A percentile compares a stretch with the other conserved stretches of the same genome.
phyloP scores from a whole-genome alignment of 140 eudicot genomes.

The Ambrosia hybrid region DNA sequence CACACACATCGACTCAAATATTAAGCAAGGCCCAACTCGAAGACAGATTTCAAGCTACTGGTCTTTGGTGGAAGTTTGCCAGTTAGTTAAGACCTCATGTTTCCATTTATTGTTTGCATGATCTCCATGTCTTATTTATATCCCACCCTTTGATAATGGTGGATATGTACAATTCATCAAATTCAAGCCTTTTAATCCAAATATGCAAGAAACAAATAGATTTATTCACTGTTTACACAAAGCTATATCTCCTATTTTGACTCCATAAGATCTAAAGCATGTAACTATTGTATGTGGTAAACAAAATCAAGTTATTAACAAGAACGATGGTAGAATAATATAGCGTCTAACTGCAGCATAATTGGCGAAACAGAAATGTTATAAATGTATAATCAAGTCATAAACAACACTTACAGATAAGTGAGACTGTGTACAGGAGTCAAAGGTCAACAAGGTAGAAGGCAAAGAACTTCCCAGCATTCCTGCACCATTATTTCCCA shows the following conservation, averaged over 20 bases:
- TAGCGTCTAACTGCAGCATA: background rate
- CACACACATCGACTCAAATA: too few species aligned
- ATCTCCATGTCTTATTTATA: too few species aligned
- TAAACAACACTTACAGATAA: slow-evolving; percentile 43
- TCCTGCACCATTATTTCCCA: slow-evolving; percentile 31
- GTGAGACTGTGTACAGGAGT: slow-evolving; percentile 37
- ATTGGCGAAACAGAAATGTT: background rate
- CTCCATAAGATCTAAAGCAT: background rate
- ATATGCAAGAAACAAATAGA: slow-evolving; percentile 15
- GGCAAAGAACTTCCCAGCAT: slow-evolving; percentile 61
- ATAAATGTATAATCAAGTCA: too few species aligned
- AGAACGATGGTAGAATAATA: background rate
- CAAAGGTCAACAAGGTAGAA: slow-evolving; percentile 45
- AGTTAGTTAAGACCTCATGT: too few species aligned
- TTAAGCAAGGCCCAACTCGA: too few species aligned
- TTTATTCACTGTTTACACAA: background rate
- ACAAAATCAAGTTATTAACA: slow-evolving; percentile 9
- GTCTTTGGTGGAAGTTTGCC: too few species aligned
- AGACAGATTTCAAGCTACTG: too few species aligned
- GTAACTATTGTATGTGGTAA: background rate
- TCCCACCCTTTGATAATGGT: background rate
- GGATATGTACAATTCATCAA: background rate
- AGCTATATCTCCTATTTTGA: background rate
- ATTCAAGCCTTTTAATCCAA: background rate
- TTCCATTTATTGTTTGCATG: too few species aligned